Conservation (phyloP, 176 grass and related monocot genomes). For the Miscanthus lutarioriparius region DNA sequence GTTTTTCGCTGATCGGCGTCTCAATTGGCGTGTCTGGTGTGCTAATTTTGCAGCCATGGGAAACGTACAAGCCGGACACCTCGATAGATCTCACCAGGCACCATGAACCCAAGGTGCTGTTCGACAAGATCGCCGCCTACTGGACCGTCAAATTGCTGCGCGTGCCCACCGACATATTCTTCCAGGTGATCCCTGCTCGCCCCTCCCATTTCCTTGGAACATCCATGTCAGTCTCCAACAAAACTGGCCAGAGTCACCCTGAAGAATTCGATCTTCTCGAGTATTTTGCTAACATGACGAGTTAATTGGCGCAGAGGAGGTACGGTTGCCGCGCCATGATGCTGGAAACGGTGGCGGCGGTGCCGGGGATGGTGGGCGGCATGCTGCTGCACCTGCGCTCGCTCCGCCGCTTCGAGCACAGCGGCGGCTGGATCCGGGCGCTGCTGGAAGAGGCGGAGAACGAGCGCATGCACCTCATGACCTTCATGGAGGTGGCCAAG, state of each 20-base stretch:
- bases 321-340: constrained; percentile 84
- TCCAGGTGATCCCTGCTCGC: constrained; percentile 41
- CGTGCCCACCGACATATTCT: constrained; percentile 65
- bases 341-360: constrained; percentile 81
- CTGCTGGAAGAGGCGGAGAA: constrained; percentile 85
- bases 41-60: constrained; percentile 57
- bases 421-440: constrained; percentile 70
- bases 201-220: background rate
- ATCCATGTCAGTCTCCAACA: background rate
- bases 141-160: constrained; percentile 60
- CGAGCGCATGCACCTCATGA: constrained; percentile 85
- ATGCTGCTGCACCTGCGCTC: constrained; percentile 80
- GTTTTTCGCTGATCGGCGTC: background rate
- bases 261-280: background rate
- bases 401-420: constrained; percentile 70
- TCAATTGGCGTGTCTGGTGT: background rate
- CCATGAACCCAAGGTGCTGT: constrained; percentile 52
- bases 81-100: constrained; percentile 63
- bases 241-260: background rate
- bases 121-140: constrained; percentile 61
- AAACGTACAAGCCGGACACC: constrained; percentile 50
- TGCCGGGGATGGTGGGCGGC: constrained; percentile 83
- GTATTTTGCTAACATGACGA: background rate
- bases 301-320: constrained; percentile 51
- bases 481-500: constrained; percentile 79